Conservation (phyloP, 225 moss, liverwort and hornwort species). For the Anthoceros angustus region DNA sequence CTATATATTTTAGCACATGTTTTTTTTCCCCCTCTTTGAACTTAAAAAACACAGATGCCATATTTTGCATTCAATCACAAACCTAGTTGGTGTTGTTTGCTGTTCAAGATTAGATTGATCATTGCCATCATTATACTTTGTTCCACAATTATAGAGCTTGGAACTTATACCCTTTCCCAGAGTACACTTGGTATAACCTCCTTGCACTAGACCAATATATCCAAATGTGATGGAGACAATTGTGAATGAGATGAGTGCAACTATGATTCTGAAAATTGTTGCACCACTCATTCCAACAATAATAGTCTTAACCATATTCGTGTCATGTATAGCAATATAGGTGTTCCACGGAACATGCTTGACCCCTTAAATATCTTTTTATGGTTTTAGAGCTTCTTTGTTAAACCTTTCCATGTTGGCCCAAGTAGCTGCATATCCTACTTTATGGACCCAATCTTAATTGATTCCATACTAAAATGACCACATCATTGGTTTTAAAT, state of each 20-base stretch:
- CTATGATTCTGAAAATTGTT: neutral
- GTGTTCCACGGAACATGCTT: no score
- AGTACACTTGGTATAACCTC: slow-evolving; percentile 18
- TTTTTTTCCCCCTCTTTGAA: neutral
- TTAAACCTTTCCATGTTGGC: no score
- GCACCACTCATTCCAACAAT: slow-evolving; percentile 1
- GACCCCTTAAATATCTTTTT: no score
- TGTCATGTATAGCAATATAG: neutral
- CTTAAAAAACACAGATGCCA: neutral
- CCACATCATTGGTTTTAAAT: no score
- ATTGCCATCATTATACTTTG: slow-evolving; percentile 25
- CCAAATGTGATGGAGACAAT: neutral
- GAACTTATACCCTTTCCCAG: slow-evolving; percentile 40
- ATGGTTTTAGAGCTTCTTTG: no score
- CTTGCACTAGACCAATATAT: neutral
- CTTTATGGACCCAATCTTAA: no score
- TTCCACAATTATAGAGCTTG: slow-evolving; percentile 55
- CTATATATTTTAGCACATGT: neutral
- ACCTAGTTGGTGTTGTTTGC: slow-evolving; percentile 32
- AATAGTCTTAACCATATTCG: neutral
- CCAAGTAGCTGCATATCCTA: no score
- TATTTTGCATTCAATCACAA: neutral
- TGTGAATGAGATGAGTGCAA: neutral
- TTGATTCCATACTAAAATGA: no score
- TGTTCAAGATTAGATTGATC: slow-evolving; percentile 23